phyloP scores from a whole-genome alignment of 768 basidiomycete species.

The Leucocoprinus leucothites region DNA sequence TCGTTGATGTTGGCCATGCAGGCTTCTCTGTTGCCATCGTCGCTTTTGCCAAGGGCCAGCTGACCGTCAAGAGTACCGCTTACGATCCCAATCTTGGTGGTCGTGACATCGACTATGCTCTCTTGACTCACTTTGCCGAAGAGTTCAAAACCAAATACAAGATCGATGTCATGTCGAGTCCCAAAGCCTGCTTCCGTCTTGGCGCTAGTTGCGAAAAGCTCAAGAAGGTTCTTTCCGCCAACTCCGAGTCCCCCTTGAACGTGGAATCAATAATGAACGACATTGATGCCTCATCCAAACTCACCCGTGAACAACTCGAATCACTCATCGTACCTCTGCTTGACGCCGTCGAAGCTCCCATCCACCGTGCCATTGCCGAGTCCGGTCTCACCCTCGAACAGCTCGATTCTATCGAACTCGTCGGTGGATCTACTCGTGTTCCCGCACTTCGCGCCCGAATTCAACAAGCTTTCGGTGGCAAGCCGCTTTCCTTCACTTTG shows the following conservation, averaged over 20 bases:
- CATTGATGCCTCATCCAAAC: conserved; percentile 84
- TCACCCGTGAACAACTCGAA: conserved; percentile 84
- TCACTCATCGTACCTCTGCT: conserved; percentile 71
- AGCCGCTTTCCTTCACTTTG: conserved; percentile 84
- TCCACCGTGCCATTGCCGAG: conserved; percentile 75
- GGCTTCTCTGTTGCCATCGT: conserved; percentile 84
- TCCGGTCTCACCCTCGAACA: conserved; percentile 81
- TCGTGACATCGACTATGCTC: conserved; percentile 91
- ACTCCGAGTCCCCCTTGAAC: conserved; percentile 81
- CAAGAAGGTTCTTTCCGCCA: conserved; percentile 96
- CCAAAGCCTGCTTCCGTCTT: conserved; percentile 93
- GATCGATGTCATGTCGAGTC: conserved; percentile 88
- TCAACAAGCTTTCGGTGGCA: conserved; percentile 77
- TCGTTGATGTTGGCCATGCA: conserved; percentile 95
- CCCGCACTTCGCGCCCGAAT: conserved; percentile 90
- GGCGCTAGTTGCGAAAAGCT: conserved; percentile 85
- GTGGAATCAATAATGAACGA: conserved; percentile 98
- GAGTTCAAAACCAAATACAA: conserved; percentile 98
- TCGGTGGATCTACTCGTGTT: conserved; percentile 91
- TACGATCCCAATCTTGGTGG: conserved; percentile 95
- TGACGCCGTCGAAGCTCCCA: conserved; percentile 69
- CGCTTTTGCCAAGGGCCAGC: conserved; percentile 92
- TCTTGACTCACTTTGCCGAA: conserved; percentile 82
- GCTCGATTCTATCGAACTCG: conserved; percentile 87
- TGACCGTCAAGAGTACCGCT: conserved; percentile 82